Evolutionary conservation across 805 yeast species (phyloP).

Genomic region (Zygosaccharomyces rouxii): DNA sequence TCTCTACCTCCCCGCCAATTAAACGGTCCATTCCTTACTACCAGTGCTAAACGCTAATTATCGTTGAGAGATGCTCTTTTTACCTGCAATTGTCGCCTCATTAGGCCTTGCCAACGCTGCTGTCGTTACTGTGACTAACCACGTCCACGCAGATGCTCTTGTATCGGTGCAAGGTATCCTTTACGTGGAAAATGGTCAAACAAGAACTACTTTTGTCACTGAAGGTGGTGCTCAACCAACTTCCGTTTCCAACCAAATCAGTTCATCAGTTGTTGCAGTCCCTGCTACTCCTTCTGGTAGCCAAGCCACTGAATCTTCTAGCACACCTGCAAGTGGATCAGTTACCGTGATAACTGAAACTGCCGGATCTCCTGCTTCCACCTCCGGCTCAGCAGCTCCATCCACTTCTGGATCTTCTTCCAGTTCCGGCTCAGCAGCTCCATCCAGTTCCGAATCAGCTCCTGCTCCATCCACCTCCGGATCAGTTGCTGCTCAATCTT

Average conservation of each 20-base stretch:
- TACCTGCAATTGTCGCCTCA: slow-evolving; percentile 3
- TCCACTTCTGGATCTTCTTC: not conserved
- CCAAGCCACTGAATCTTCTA: slow-evolving; percentile 65
- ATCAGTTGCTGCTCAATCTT: not conserved
- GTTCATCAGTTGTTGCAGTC: slow-evolving; percentile 44
- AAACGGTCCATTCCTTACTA: slow-evolving; percentile 4
- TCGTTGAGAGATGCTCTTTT: not conserved
- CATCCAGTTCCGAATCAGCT: slow-evolving; percentile 5
- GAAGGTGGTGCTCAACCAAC: slow-evolving; percentile 13
- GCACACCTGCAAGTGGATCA: slow-evolving; percentile 69
- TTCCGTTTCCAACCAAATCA: slow-evolving; percentile 12
- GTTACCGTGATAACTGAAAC: slow-evolving; percentile 46
- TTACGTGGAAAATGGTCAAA: slow-evolving; percentile 25
- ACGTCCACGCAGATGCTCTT: slow-evolving; percentile 22
- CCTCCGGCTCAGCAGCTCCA: not conserved
- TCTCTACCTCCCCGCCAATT: not conserved
- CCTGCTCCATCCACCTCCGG: slow-evolving; percentile 1
- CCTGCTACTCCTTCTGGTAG: slow-evolving; percentile 38
- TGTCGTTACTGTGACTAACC: slow-evolving; percentile 31
- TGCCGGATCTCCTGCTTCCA: slow-evolving; percentile 16
- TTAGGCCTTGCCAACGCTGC: slow-evolving; percentile 21
- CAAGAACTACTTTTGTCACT: slow-evolving; percentile 25
- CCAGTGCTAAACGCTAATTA: not conserved
- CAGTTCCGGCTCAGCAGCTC: not conserved
- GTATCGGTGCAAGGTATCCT: slow-evolving; percentile 30